Percentiles rank a stretch among this genome's conserved stretches.
Conservation (phyloP, 2,329 filamentous ascomycete genomes). For the Alternaria brassicae region DNA sequence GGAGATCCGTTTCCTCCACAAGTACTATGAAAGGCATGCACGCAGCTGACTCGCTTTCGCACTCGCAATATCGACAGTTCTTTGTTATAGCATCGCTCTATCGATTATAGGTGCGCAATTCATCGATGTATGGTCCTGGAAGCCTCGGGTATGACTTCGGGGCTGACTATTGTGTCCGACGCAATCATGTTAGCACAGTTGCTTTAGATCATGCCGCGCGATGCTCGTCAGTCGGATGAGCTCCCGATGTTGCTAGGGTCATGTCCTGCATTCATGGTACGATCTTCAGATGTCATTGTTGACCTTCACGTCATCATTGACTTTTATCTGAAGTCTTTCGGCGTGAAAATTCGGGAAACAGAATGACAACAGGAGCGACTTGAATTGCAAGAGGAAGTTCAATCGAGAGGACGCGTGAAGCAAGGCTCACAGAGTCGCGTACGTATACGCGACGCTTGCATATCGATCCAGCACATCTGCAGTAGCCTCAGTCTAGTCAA, state of each 20-base stretch:
- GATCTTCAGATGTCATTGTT: background rate
- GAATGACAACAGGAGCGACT: background rate
- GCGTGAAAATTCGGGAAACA: background rate
- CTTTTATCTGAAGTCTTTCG: background rate
- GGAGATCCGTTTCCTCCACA: slow-evolving; percentile 27
- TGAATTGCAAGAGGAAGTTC: background rate
- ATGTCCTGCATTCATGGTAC: background rate
- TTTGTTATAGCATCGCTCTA: slow-evolving; percentile 23
- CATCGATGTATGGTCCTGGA: background rate
- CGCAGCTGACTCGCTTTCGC: slow-evolving; percentile 22
- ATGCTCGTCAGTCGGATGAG: background rate
- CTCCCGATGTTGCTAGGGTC: slow-evolving; percentile 1
- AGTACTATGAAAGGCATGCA: slow-evolving; percentile 21
- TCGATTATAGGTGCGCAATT: slow-evolving; percentile 23
- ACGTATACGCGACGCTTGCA: slow-evolving; percentile 8
- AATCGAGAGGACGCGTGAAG: background rate
- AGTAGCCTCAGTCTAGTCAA: slow-evolving; percentile 3
- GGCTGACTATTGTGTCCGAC: background rate
- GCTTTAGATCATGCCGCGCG: background rate
- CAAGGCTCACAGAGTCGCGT: slow-evolving; percentile 6
- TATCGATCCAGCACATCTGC: slow-evolving; percentile 22
- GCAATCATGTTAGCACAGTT: slow-evolving; percentile 7
- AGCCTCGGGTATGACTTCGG: background rate
- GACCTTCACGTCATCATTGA: background rate
- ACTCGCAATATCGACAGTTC: slow-evolving; percentile 22